phyloP scores from a whole-genome alignment of 2,329 filamentous ascomycete species.

The Chalara sp. region DNA sequence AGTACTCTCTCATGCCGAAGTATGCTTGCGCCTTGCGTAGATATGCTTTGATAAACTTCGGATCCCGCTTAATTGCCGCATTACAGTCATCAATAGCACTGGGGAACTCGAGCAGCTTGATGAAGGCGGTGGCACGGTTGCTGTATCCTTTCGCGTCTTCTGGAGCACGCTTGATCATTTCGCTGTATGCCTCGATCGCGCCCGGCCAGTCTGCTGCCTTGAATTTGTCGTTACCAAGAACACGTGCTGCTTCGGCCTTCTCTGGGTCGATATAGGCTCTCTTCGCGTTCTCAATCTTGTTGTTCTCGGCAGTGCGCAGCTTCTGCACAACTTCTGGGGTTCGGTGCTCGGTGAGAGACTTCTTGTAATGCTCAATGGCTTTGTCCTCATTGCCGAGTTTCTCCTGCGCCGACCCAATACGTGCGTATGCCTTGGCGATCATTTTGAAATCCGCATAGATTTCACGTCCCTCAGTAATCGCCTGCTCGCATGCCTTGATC shows the following conservation, averaged over 20 bases:
- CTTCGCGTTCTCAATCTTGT: conserved; percentile 69
- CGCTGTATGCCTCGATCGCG: conserved; percentile 86
- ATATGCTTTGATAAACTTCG: conserved; percentile 91
- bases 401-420: conserved; percentile 91
- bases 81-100: conserved; percentile 90
- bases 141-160: conserved; percentile 91
- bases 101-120: conserved; percentile 95
- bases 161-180: conserved; percentile 95
- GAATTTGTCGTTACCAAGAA: conserved; percentile 94
- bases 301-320: conserved; percentile 83
- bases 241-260: conserved; percentile 91
- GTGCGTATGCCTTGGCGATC: conserved; percentile 95
- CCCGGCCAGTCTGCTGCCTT: conserved; percentile 94
- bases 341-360: conserved; percentile 91
- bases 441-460: conserved; percentile 96
- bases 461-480: conserved; percentile 81
- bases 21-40: conserved; percentile 94
- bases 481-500: conserved; percentile 81
- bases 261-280: conserved; percentile 80
- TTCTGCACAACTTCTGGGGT: conserved; percentile 91
- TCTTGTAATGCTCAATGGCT: conserved; percentile 86
- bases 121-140: conserved; percentile 93
- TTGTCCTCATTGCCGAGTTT: conserved; percentile 73
- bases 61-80: conserved; percentile 81
- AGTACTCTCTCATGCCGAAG: conserved; percentile 98